phyloP scores from a whole-genome alignment of 768 basidiomycete species.

The Suillus placidus region DNA sequence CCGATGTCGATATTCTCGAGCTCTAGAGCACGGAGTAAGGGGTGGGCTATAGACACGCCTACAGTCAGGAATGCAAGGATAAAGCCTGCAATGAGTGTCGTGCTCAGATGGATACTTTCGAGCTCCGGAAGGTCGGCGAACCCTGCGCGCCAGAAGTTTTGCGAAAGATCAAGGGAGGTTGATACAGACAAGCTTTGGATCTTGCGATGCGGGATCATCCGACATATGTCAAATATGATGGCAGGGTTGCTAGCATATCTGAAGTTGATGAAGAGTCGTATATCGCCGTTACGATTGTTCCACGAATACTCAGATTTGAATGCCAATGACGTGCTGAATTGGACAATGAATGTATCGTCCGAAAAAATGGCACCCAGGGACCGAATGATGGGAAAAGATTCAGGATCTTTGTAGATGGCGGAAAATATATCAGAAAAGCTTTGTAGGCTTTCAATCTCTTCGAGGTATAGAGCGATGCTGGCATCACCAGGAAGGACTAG shows the following conservation, averaged over 20 bases:
- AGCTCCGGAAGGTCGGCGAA: neutral
- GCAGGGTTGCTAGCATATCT: neutral
- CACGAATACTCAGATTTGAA: neutral
- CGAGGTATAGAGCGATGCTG: neutral
- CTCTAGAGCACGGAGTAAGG: neutral
- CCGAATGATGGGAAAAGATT: neutral
- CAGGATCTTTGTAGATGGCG: neutral
- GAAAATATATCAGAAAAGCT: neutral
- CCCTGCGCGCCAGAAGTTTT: neutral
- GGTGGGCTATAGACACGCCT: neutral
- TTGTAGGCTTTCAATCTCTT: neutral
- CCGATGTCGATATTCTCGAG: neutral
- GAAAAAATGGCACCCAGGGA: neutral
- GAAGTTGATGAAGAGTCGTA: neutral
- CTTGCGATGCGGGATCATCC: neutral
- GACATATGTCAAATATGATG: neutral
- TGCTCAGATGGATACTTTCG: neutral
- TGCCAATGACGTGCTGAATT: neutral
- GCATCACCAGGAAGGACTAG: neutral
- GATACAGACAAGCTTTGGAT: neutral
- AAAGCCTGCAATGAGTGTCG: neutral
- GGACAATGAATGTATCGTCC: neutral
- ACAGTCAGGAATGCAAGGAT: neutral
- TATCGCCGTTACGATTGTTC: neutral
- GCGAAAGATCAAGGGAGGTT: neutral